Percentiles rank a stretch among this genome's conserved stretches.
Conservation (phyloP, 176 grass and related monocot species). For the Tillandsia fasciculata region DNA sequence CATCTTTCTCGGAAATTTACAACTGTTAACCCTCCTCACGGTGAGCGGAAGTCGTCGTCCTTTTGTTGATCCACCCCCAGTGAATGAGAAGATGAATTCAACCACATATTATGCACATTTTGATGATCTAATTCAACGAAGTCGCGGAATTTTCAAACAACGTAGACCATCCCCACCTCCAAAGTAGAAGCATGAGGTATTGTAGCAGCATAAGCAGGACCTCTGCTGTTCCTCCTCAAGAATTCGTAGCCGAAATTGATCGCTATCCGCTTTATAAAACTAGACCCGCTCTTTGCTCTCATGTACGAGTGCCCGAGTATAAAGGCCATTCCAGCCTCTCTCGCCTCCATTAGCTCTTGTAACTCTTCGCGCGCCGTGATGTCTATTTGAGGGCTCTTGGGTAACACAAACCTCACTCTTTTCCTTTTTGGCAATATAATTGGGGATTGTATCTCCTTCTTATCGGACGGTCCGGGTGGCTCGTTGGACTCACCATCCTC, state of each 20-base stretch:
- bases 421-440: slow-evolving; percentile 19
- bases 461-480: slow-evolving; percentile 19
- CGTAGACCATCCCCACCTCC: slow-evolving; percentile 91
- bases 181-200: slow-evolving; percentile 68
- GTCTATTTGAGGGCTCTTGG: slow-evolving; percentile 38
- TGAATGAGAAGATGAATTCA: not conserved
- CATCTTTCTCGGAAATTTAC: not conserved
- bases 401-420: slow-evolving; percentile 59
- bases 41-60: not conserved
- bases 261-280: slow-evolving; percentile 39
- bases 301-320: slow-evolving; percentile 62
- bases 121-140: not conserved
- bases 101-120: not conserved
- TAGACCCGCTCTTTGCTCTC: slow-evolving; percentile 60
- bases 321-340: slow-evolving; percentile 82
- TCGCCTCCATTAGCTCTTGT: slow-evolving; percentile 63
- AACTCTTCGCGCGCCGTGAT: slow-evolving; percentile 40
- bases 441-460: slow-evolving; percentile 7
- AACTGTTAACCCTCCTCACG: not conserved
- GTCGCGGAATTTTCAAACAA: slow-evolving; percentile 39
- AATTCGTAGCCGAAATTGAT: slow-evolving; percentile 72
- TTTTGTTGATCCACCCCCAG: not conserved
- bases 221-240: slow-evolving; percentile 68
- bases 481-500: slow-evolving; percentile 28
- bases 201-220: slow-evolving; percentile 39